Conservation (phyloP, 2,329 filamentous ascomycete species). For the Endoconidiophora laricicola region DNA sequence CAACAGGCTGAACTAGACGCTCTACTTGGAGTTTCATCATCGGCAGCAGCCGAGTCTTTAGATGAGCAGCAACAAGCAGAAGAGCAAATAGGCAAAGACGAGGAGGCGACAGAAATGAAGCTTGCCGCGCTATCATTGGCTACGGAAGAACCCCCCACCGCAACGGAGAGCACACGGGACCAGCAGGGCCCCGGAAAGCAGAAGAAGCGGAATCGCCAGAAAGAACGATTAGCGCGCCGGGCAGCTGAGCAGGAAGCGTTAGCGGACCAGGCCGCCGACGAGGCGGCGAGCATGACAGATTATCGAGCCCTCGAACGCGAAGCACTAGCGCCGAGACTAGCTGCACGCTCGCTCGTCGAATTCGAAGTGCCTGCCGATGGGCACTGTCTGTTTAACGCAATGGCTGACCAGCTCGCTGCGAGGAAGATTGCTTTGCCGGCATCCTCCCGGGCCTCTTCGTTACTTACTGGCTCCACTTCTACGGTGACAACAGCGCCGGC, state of each 20-base stretch:
- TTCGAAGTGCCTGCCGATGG: slow-evolving; percentile 76
- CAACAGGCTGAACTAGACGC: slow-evolving; percentile 44
- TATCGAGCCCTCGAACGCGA: slow-evolving; percentile 52
- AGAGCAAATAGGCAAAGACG: slow-evolving; percentile 14
- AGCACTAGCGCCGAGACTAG: slow-evolving; percentile 53
- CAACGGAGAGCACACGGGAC: background rate
- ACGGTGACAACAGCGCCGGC: slow-evolving; percentile 12
- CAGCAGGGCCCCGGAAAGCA: slow-evolving; percentile 15
- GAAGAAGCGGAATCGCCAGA: slow-evolving; percentile 80
- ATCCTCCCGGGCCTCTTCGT: slow-evolving; percentile 15
- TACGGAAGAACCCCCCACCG: no score
- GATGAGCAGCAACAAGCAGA: slow-evolving; percentile 15
- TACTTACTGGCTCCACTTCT: background rate
- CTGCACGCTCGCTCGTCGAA: slow-evolving; percentile 47
- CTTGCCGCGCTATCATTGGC: slow-evolving; percentile 14
- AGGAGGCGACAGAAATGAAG: slow-evolving; percentile 12
- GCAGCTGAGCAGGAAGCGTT: slow-evolving; percentile 64
- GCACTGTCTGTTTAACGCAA: slow-evolving; percentile 83
- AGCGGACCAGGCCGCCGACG: slow-evolving; percentile 45
- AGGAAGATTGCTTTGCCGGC: slow-evolving; percentile 23
- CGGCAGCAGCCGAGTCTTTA: slow-evolving; percentile 12
- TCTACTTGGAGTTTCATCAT: slow-evolving; percentile 15
- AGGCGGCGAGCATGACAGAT: slow-evolving; percentile 61
- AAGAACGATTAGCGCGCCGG: slow-evolving; percentile 75
- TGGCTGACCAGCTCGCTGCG: slow-evolving; percentile 59